Evolutionary conservation across 148 eudicot species (phyloP).

Genomic region (Cornus florida): DNA sequence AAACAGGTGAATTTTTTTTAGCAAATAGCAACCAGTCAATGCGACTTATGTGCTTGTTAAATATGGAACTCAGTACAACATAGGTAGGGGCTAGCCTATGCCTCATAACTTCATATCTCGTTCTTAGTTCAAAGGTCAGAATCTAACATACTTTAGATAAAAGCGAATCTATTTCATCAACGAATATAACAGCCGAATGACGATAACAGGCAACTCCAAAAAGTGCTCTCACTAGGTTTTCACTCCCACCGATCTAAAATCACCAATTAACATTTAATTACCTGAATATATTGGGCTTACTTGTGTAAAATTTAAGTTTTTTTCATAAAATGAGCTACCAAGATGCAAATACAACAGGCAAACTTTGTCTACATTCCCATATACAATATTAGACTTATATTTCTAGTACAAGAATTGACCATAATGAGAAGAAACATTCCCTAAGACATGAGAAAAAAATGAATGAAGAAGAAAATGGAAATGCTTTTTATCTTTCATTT

Average conservation of each 20-base stretch:
- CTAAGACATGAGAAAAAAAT: conserved; percentile 32
- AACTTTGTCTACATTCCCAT: not conserved
- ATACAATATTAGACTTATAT: not conserved
- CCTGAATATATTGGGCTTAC: not conserved
- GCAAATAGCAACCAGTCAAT: too few species aligned
- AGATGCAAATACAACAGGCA: too few species aligned
- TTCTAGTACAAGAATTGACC: too few species aligned
- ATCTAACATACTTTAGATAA: too few species aligned
- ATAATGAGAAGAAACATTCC: conserved; percentile 39
- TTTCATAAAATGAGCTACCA: too few species aligned
- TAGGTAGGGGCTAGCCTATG: too few species aligned
- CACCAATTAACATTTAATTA: conserved; percentile 12
- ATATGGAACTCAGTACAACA: not conserved
- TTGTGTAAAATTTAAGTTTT: too few species aligned
- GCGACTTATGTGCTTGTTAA: not conserved
- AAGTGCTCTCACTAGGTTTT: conserved; percentile 97
- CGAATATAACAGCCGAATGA: too few species aligned
- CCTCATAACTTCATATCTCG: not conserved
- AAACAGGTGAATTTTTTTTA: too few species aligned
- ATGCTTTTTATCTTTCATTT: not conserved
- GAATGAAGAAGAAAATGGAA: not conserved
- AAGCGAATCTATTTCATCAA: conserved; percentile 41
- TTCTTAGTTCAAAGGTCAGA: conserved; percentile 11
- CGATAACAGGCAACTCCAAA: conserved; percentile 40
- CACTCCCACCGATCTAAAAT: conserved; percentile 94